Evolutionary conservation across 768 basidiomycete genomes (phyloP).

Genomic region (Pulveroboletus sp.): DNA sequence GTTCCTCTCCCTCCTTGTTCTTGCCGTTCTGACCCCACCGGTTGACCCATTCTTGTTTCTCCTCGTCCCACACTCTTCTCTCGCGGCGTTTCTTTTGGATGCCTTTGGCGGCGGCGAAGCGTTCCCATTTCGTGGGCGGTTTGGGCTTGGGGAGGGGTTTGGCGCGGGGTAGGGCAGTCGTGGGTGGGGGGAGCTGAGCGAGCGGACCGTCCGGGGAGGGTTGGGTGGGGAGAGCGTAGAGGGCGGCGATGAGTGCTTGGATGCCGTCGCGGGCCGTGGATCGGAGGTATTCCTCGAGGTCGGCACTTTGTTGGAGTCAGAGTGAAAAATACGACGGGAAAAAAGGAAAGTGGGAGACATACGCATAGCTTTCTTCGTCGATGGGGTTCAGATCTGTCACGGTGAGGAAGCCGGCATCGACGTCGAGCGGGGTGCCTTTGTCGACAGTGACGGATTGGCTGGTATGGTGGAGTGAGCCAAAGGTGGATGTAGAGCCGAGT

Average conservation of each 20-base stretch:
- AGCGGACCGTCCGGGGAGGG: constrained; percentile 78
- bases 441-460: constrained; percentile 70
- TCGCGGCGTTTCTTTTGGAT: constrained; percentile 79
- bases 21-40: constrained; percentile 88
- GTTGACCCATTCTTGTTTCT: constrained; percentile 87
- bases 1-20: constrained; percentile 80
- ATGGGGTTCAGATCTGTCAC: constrained; percentile 87
- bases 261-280: constrained; percentile 75
- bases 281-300: constrained; percentile 79
- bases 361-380: constrained; percentile 83
- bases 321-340: background rate
- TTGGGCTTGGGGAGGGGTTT: constrained; percentile 94
- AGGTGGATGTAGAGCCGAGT: background rate
- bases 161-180: constrained; percentile 76
- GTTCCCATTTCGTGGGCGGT: constrained; percentile 93
- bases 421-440: constrained; percentile 73
- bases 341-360: constrained; percentile 26
- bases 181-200: constrained; percentile 74
- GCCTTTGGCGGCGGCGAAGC: constrained; percentile 91
- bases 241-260: constrained; percentile 72
- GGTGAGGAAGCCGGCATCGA: constrained; percentile 79
- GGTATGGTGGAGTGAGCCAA: background rate
- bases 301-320: constrained; percentile 42
- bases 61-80: constrained; percentile 89
- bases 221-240: constrained; percentile 79